Percentiles rank a stretch among this genome's conserved stretches.
phyloP scores from a whole-genome alignment of 768 basidiomycete species.

The Mycena galopus region DNA sequence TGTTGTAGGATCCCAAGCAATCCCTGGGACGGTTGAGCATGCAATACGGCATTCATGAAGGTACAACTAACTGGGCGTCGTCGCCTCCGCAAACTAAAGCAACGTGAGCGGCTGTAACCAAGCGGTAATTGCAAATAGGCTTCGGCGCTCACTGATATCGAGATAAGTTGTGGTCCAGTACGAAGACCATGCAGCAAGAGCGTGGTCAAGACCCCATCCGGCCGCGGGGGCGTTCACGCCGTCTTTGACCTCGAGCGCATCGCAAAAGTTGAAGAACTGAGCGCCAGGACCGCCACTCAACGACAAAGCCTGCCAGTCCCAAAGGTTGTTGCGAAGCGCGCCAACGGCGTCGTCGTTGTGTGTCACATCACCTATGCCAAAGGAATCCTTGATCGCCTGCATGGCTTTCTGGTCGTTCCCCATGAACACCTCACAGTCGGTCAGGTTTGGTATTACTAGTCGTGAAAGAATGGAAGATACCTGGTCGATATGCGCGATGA shows the following conservation, averaged over 20 bases:
- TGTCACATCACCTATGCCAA: slow-evolving; percentile 67
- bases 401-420: slow-evolving; percentile 61
- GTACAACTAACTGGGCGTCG: slow-evolving; percentile 60
- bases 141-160: slow-evolving; percentile 52
- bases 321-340: slow-evolving; percentile 68
- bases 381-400: slow-evolving; percentile 65
- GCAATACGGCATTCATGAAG: neutral
- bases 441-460: neutral
- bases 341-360: slow-evolving; percentile 79
- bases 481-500: slow-evolving; percentile 71
- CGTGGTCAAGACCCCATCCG: slow-evolving; percentile 75
- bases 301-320: slow-evolving; percentile 78
- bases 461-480: slow-evolving; percentile 39
- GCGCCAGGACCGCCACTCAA: slow-evolving; percentile 60
- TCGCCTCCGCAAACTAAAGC: slow-evolving; percentile 63
- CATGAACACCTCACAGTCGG: slow-evolving; percentile 52
- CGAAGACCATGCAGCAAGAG: slow-evolving; percentile 70
- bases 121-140: neutral
- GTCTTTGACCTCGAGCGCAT: slow-evolving; percentile 75
- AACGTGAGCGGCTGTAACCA: neutral
- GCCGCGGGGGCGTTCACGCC: slow-evolving; percentile 60
- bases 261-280: slow-evolving; percentile 72
- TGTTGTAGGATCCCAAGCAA: slow-evolving; percentile 60
- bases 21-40: slow-evolving; percentile 41
- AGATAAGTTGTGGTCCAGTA: slow-evolving; percentile 70